Evolutionary conservation across 108 stramenopile species (phyloP).

Genomic region (Nannochloropsis gaditana): DNA sequence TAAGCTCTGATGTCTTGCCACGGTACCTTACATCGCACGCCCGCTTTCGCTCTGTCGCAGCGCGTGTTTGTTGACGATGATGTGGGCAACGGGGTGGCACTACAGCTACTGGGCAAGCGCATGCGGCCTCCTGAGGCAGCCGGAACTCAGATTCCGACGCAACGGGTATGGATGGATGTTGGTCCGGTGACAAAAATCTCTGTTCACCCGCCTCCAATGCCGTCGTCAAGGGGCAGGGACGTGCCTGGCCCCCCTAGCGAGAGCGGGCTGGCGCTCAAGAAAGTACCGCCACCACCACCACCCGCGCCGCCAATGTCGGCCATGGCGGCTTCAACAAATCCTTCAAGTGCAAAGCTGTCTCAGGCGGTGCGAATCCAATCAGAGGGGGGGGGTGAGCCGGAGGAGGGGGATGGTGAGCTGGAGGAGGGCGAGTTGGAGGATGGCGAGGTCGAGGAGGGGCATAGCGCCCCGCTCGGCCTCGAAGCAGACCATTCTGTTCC

Average conservation of each 20-base stretch:
- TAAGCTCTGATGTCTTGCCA: background rate
- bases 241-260: too few relatives aligned
- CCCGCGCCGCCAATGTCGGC: background rate
- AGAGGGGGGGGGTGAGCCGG: too few relatives aligned
- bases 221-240: too few relatives aligned
- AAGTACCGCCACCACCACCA: background rate
- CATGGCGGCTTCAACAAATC: too few relatives aligned
- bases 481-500: background rate
- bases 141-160: background rate
- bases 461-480: background rate
- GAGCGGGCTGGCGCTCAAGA: too few relatives aligned
- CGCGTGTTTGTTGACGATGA: conserved; percentile 3
- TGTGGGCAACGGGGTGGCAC: conserved; percentile 13
- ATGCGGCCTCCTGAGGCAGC: background rate
- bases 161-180: background rate
- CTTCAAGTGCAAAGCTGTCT: too few relatives aligned
- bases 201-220: too few relatives aligned
- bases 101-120: background rate
- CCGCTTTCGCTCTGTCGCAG: background rate
- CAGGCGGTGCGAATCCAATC: too few relatives aligned
- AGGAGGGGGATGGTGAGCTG: background rate
- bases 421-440: conserved; percentile 19
- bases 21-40: background rate
- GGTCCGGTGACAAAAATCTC: too few relatives aligned
- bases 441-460: background rate